Conservation (phyloP, 2,329 filamentous ascomycete species). For the Hymenoscyphus fructigenus region DNA sequence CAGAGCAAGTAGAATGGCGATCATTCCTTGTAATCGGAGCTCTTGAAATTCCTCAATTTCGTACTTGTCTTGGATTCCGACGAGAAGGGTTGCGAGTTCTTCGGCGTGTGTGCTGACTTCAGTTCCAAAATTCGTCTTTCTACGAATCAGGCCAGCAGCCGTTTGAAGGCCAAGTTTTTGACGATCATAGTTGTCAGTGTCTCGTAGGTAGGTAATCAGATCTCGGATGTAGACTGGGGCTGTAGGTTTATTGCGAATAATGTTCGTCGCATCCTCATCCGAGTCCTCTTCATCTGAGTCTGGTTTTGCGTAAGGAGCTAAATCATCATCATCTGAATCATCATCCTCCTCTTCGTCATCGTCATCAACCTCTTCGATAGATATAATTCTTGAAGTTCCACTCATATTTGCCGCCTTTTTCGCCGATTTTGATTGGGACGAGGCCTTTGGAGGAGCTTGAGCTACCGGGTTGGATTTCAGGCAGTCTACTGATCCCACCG, state of each 20-base stretch:
- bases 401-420: conserved; percentile 33
- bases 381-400: conserved; percentile 43
- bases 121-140: conserved; percentile 84
- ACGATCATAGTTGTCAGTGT: conserved; percentile 80
- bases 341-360: conserved; percentile 51
- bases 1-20: conserved; percentile 75
- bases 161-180: conserved; percentile 77
- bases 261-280: conserved; percentile 85
- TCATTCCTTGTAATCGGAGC: conserved; percentile 74
- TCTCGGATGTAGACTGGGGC: conserved; percentile 90
- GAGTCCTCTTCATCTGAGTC: conserved; percentile 88
- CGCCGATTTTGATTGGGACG: conserved; percentile 30
- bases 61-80: conserved; percentile 82
- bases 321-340: conserved; percentile 43
- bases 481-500: conserved; percentile 55
- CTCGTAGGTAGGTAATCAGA: conserved; percentile 73
- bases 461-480: conserved; percentile 40
- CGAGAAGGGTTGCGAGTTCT: conserved; percentile 73
- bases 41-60: conserved; percentile 77
- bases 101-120: conserved; percentile 84
- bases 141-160: conserved; percentile 77
- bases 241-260: conserved; percentile 78
- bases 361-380: conserved; percentile 64
- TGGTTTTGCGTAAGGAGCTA: conserved; percentile 79
- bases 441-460: conserved; percentile 19